phyloP scores from a whole-genome alignment of 179 eudicot species.

The Spergularia azorica region DNA sequence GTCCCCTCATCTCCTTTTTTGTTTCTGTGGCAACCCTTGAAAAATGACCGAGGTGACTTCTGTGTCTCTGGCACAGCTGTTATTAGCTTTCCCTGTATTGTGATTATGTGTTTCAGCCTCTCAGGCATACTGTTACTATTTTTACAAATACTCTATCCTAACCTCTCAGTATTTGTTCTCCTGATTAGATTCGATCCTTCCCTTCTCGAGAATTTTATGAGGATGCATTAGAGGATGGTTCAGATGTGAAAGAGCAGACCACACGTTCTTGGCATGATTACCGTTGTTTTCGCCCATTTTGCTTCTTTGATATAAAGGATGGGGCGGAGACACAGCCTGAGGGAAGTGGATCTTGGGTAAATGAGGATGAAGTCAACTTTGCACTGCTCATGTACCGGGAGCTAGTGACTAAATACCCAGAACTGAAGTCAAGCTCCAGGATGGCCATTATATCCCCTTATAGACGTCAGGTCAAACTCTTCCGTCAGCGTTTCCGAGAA shows the following conservation, averaged over 20 bases:
- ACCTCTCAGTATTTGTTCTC: slow-evolving; percentile 1
- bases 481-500: slow-evolving; percentile 57
- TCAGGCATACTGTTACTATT: not conserved
- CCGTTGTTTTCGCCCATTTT: slow-evolving; percentile 93
- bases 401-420: slow-evolving; percentile 69
- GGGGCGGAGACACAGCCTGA: slow-evolving; percentile 67
- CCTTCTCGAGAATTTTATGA: slow-evolving; percentile 88
- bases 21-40: no score
- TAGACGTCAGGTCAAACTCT: slow-evolving; percentile 73
- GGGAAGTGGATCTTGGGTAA: slow-evolving; percentile 73
- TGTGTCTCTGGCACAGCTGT: no score
- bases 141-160: not conserved
- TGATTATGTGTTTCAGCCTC: not conserved
- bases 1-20: no score
- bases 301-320: slow-evolving; percentile 90
- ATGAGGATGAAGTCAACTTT: slow-evolving; percentile 90
- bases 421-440: slow-evolving; percentile 76
- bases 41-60: no score
- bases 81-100: no score
- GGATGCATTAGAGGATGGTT: slow-evolving; percentile 77
- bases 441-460: slow-evolving; percentile 91
- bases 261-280: slow-evolving; percentile 78
- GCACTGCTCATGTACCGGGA: slow-evolving; percentile 74
- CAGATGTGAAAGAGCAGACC: slow-evolving; percentile 67
- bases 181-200: slow-evolving; percentile 72